Evolutionary conservation across 2,329 filamentous ascomycete species (phyloP).

Genomic region (Colletotrichum tropicicola): DNA sequence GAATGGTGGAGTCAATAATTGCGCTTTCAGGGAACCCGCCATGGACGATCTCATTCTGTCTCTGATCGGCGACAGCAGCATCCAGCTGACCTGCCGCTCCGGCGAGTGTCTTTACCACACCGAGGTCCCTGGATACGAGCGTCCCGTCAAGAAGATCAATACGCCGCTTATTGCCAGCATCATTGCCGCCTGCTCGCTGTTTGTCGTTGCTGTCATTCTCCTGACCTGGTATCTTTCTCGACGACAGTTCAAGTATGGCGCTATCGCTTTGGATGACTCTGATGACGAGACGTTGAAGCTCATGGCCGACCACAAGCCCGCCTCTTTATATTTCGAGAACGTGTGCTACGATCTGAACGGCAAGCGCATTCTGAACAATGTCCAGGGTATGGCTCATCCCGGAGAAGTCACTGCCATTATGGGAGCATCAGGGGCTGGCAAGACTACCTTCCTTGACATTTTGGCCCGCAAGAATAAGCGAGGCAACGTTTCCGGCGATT

Average conservation of each 20-base stretch:
- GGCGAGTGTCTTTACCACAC: conserved; percentile 95
- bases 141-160: conserved; percentile 93
- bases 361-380: conserved; percentile 81
- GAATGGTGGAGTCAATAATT: conserved; percentile 70
- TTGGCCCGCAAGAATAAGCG: conserved; percentile 97
- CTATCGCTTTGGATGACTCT: conserved; percentile 86
- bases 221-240: conserved; percentile 88
- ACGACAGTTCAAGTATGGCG: conserved; percentile 73
- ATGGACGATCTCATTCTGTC: conserved; percentile 91
- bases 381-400: conserved; percentile 88
- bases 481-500: conserved; percentile 79
- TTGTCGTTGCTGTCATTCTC: conserved; percentile 87
- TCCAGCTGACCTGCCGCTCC: conserved; percentile 81
- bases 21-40: conserved; percentile 87
- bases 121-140: conserved; percentile 89
- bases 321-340: conserved; percentile 86
- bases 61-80: conserved; percentile 92
- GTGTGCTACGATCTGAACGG: conserved; percentile 89
- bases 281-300: conserved; percentile 87
- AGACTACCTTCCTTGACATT: conserved; percentile 97
- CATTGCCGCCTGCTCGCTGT: conserved; percentile 86
- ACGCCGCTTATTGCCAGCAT: conserved; percentile 94
- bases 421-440: conserved; percentile 96
- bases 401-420: conserved; percentile 98
- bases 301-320: conserved; percentile 91